phyloP scores from a whole-genome alignment of 805 yeast genomes.

The Teunomyces barrocoloradensis region DNA sequence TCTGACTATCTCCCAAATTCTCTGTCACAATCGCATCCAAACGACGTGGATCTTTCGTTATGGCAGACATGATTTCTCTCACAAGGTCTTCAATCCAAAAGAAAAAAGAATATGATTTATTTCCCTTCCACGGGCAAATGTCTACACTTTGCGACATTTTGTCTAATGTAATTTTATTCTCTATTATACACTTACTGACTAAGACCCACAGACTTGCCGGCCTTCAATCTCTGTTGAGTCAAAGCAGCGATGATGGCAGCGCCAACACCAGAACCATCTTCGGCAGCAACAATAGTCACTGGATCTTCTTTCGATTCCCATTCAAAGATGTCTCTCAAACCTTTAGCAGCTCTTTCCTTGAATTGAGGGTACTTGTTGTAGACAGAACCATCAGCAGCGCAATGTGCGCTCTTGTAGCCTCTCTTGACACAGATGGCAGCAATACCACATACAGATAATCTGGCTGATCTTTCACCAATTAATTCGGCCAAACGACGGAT shows the following conservation, averaged over 20 bases:
- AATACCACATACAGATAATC: constrained; percentile 90
- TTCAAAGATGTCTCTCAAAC: constrained; percentile 81
- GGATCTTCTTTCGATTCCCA: constrained; percentile 77
- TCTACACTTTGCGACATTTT: not conserved
- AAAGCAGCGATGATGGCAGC: constrained; percentile 98
- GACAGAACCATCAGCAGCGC: constrained; percentile 98
- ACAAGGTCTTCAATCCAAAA: too few species aligned
- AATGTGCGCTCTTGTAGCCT: constrained; percentile 70
- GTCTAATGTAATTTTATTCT: not conserved
- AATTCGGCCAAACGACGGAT: constrained; percentile 81
- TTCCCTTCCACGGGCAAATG: not conserved
- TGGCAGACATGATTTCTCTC: not conserved
- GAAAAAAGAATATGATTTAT: too few species aligned
- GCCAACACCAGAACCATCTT: constrained; percentile 98
- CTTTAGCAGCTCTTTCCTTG: constrained; percentile 84
- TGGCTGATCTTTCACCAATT: constrained; percentile 89
- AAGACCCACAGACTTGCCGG: constrained; percentile 67
- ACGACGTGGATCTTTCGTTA: not conserved
- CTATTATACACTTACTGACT: constrained; percentile 6
- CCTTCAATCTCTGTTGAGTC: constrained; percentile 72
- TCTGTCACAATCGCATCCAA: not conserved
- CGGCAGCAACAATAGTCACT: constrained; percentile 83
- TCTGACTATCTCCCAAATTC: not conserved
- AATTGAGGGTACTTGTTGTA: constrained; percentile 91
- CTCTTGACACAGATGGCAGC: constrained; percentile 92